Percentiles rank a stretch among this genome's conserved stretches.
These are phyloP conservation scores for Tolypocladium amazonense DNA, from an alignment of 2,329 filamentous ascomycete species.

Conservation along the genomic window DNA sequence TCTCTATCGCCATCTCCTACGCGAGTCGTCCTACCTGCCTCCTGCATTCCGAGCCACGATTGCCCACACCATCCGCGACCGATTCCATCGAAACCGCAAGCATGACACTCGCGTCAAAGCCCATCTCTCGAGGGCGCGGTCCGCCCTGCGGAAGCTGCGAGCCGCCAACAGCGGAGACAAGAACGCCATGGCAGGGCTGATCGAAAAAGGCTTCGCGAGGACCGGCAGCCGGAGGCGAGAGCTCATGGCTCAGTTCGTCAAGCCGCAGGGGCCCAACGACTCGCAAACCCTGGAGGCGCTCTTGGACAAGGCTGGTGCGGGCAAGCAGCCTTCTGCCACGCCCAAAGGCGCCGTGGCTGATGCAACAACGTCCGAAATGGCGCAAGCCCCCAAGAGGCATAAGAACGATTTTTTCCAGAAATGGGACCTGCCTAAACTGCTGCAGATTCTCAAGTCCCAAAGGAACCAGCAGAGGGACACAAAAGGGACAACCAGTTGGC, in stretches of 20 bases:
- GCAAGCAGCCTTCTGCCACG: not conserved
- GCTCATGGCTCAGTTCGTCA: conserved; percentile 30
- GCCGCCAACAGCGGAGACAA: conserved; percentile 42
- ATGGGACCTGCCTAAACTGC: conserved; percentile 38
- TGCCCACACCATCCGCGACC: conserved; percentile 28
- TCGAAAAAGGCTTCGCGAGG: conserved; percentile 41
- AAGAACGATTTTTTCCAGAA: conserved; percentile 29
- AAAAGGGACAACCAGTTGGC: conserved; percentile 14
- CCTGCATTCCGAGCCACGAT: conserved; percentile 35
- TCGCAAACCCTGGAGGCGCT: conserved; percentile 28
- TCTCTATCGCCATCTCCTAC: conserved; percentile 49
- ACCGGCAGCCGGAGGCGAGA: conserved; percentile 38
- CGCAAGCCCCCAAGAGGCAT: not conserved
- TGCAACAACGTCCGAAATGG: not conserved
- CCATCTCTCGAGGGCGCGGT: conserved; percentile 29
- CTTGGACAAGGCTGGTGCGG: conserved; percentile 5
- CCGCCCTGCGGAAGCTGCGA: conserved; percentile 35
- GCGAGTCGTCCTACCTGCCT: conserved; percentile 50
- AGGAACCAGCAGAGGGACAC: conserved; percentile 16
- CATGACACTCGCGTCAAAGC: conserved; percentile 15
- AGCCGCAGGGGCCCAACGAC: conserved; percentile 24
- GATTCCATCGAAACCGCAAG: conserved; percentile 32
- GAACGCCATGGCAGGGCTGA: conserved; percentile 33
- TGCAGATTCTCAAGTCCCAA: conserved; percentile 31
- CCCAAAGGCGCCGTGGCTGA: not conserved